Conservation (phyloP, 179 eudicot species). For the Silene noctiflora region DNA sequence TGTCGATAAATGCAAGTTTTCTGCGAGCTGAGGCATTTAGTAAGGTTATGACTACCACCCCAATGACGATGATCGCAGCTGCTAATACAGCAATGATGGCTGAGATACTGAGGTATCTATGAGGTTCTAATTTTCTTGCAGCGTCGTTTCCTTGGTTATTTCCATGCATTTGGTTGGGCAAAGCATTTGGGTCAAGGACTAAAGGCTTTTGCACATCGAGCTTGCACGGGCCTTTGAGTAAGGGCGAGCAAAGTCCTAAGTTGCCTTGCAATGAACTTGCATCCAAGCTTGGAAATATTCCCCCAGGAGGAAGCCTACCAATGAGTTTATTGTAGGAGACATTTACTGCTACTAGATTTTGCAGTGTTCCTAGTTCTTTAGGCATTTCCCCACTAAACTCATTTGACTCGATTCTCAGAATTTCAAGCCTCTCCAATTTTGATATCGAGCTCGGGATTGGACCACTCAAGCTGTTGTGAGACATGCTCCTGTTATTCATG, state of each 20-base stretch:
- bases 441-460: slow-evolving; percentile 69
- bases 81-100: slow-evolving; percentile 80
- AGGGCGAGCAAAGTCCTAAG: slow-evolving; percentile 81
- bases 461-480: slow-evolving; percentile 68
- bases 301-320: slow-evolving; percentile 70
- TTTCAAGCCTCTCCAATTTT: slow-evolving; percentile 59
- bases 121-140: slow-evolving; percentile 29
- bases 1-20: slow-evolving; percentile 56
- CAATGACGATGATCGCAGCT: slow-evolving; percentile 53
- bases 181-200: slow-evolving; percentile 74
- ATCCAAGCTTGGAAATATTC: slow-evolving; percentile 72
- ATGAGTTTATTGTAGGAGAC: slow-evolving; percentile 75
- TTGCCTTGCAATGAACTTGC: slow-evolving; percentile 73
- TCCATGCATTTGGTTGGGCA: slow-evolving; percentile 45
- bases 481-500: slow-evolving; percentile 64
- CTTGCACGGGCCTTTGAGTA: slow-evolving; percentile 82
- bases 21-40: slow-evolving; percentile 74
- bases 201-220: slow-evolving; percentile 87
- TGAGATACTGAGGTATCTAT: slow-evolving; percentile 71
- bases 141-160: slow-evolving; percentile 15
- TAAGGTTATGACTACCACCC: slow-evolving; percentile 63
- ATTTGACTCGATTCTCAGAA: slow-evolving; percentile 71
- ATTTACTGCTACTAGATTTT: slow-evolving; percentile 68
- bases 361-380: slow-evolving; percentile 57
- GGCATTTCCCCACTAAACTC: slow-evolving; percentile 89